Conservation (phyloP, 257 asterid species). For the Solanum paucissectum region DNA sequence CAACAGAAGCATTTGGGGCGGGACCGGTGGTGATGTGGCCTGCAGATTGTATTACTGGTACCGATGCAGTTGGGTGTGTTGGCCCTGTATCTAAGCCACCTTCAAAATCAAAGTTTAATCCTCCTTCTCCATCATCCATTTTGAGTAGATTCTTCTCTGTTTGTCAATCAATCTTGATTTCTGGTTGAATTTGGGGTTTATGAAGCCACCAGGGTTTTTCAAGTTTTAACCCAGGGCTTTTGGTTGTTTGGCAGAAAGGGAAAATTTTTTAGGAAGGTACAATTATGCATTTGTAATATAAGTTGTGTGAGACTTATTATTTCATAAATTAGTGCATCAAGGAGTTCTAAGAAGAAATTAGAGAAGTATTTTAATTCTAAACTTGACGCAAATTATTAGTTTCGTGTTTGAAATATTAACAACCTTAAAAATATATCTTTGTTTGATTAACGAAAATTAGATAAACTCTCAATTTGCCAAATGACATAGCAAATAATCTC, state of each 20-base stretch:
- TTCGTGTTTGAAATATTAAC: rapidly evolving
- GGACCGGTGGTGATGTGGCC: constrained; percentile 18
- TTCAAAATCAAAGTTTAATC: constrained; percentile 84
- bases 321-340: background rate
- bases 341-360: background rate
- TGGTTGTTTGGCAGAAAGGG: background rate
- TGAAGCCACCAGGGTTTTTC: background rate
- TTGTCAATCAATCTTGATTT: background rate
- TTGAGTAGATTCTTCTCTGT: background rate
- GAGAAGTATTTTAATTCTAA: too few species aligned
- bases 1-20: constrained; percentile 8
- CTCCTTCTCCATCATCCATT: constrained; percentile 95
- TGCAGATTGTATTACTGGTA: constrained; percentile 45
- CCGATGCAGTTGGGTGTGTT: constrained; percentile 72
- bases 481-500: too few species aligned
- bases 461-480: rapidly evolving
- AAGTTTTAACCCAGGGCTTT: background rate
- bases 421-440: too few species aligned
- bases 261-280: background rate
- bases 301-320: background rate
- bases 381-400: too few species aligned
- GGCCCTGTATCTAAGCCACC: constrained; percentile 76
- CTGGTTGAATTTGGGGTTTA: background rate
- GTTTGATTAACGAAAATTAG: too few species aligned
- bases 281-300: background rate